Percentiles rank a stretch among this genome's conserved stretches.
phyloP scores from a whole-genome alignment of 2,329 filamentous ascomycete genomes.

The Tolypocladium inflatum region DNA sequence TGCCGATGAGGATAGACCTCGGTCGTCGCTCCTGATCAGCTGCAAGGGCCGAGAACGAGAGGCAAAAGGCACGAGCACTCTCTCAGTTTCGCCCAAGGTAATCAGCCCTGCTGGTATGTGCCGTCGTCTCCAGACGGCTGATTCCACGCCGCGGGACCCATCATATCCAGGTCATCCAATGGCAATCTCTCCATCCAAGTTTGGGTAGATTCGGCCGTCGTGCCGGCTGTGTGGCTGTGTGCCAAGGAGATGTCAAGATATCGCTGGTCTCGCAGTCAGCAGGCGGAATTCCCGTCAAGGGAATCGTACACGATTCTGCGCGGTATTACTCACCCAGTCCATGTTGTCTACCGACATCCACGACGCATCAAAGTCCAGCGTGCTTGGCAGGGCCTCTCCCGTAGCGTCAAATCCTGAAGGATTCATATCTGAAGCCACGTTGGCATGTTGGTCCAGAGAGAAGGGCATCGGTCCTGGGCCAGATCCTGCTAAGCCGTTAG shows the following conservation, averaged over 20 bases:
- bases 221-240: slow-evolving; percentile 18
- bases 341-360: slow-evolving; percentile 25
- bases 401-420: neutral
- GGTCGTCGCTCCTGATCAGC: neutral
- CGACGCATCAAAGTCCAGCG: slow-evolving; percentile 22
- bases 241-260: slow-evolving; percentile 24
- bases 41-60: no score
- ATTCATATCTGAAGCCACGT: slow-evolving; percentile 1
- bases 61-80: neutral
- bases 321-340: slow-evolving; percentile 24
- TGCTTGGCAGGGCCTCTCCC: slow-evolving; percentile 3
- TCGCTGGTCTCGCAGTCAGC: slow-evolving; percentile 11
- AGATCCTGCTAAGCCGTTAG: neutral
- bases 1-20: neutral
- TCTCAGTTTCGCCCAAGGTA: no score
- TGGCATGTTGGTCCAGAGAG: slow-evolving; percentile 12
- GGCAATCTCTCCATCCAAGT: slow-evolving; percentile 19
- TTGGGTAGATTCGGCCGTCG: slow-evolving; percentile 15
- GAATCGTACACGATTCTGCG: neutral
- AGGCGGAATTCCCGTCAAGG: neutral
- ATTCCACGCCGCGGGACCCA: slow-evolving; percentile 13
- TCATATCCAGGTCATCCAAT: slow-evolving; percentile 16
- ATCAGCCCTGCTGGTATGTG: neutral
- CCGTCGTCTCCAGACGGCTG: slow-evolving; percentile 4
- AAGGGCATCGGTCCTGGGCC: slow-evolving; percentile 11